These are phyloP conservation scores for Emericellopsis atlantica DNA, from an alignment of 2,329 filamentous ascomycete genomes.

Conservation along the genomic window DNA sequence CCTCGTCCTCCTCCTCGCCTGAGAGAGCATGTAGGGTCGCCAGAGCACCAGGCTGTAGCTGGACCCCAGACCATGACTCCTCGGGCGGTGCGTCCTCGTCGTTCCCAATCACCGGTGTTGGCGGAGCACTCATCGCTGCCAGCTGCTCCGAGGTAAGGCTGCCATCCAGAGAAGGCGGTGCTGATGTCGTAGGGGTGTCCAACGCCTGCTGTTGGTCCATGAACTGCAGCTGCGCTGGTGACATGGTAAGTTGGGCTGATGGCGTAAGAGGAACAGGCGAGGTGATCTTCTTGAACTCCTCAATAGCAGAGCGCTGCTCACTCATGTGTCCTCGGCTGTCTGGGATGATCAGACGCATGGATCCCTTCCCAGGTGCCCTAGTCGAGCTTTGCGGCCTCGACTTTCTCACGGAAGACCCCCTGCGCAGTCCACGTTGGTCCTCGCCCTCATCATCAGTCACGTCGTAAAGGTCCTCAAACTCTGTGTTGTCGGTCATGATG, in stretches of 20 bases:
- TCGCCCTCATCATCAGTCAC: slow-evolving; percentile 65
- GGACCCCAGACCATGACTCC: slow-evolving; percentile 58
- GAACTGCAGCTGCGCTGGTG: slow-evolving; percentile 60
- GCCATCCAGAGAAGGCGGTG: slow-evolving; percentile 80
- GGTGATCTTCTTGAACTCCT: slow-evolving; percentile 30
- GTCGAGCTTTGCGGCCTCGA: background rate
- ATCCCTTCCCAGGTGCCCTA: slow-evolving; percentile 16
- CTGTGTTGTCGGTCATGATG: slow-evolving; percentile 51
- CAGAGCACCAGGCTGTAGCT: slow-evolving; percentile 68
- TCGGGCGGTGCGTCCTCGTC: slow-evolving; percentile 39
- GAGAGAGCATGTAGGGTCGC: slow-evolving; percentile 68
- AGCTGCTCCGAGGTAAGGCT: slow-evolving; percentile 82
- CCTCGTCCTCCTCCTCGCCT: slow-evolving; percentile 48
- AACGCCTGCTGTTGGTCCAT: slow-evolving; percentile 51
- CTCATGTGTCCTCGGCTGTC: slow-evolving; percentile 15
- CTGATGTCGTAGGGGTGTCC: slow-evolving; percentile 60
- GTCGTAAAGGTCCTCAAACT: slow-evolving; percentile 83
- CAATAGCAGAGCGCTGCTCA: slow-evolving; percentile 29
- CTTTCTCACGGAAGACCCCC: slow-evolving; percentile 20
- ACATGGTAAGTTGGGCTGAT: slow-evolving; percentile 59
- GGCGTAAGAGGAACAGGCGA: slow-evolving; percentile 53
- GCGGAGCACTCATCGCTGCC: slow-evolving; percentile 69
- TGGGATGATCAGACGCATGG: slow-evolving; percentile 39
- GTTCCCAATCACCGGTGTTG: slow-evolving; percentile 61
- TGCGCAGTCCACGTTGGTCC: slow-evolving; percentile 9